Percentiles rank a stretch among this genome's conserved stretches.
Evolutionary conservation across 768 basidiomycete species (phyloP).

Genomic region (Leccinum uliginosum): DNA sequence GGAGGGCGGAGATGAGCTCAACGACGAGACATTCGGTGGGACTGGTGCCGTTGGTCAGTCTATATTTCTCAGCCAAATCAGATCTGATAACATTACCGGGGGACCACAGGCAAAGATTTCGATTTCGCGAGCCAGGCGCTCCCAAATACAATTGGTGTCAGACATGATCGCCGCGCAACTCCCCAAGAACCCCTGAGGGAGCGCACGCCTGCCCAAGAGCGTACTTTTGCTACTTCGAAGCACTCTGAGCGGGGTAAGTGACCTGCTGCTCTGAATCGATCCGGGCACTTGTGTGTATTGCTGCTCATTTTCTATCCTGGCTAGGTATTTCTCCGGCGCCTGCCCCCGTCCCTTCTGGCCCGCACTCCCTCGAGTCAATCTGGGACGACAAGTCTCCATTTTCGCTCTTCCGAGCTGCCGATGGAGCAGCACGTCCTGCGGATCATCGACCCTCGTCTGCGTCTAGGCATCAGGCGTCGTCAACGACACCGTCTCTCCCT

Average conservation of each 20-base stretch:
- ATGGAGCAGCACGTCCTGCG: constrained; percentile 42
- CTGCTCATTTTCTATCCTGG: constrained; percentile 10
- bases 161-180: constrained; percentile 16
- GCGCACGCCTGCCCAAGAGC: constrained; percentile 28
- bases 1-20: constrained; percentile 89
- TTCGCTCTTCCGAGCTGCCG: constrained; percentile 56
- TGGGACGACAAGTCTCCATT: constrained; percentile 82
- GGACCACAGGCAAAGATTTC: constrained; percentile 76
- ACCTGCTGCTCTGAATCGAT: constrained; percentile 7
- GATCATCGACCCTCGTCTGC: constrained; percentile 28
- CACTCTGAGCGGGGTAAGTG: constrained; percentile 28
- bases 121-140: constrained; percentile 63
- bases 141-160: constrained; percentile 18
- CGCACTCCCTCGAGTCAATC: constrained; percentile 62
- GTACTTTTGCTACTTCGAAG: constrained; percentile 11
- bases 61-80: not conserved
- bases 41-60: constrained; percentile 66
- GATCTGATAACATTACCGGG: constrained; percentile 15
- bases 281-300: constrained; percentile 12
- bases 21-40: constrained; percentile 94
- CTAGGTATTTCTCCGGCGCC: constrained; percentile 34
- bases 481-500: constrained; percentile 22
- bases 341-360: constrained; percentile 18
- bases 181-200: constrained; percentile 24
- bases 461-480: constrained; percentile 21